These are phyloP conservation scores for Cladobotryum mycophilum DNA, from an alignment of 2,329 filamentous ascomycete species.

Conservation along the genomic window DNA sequence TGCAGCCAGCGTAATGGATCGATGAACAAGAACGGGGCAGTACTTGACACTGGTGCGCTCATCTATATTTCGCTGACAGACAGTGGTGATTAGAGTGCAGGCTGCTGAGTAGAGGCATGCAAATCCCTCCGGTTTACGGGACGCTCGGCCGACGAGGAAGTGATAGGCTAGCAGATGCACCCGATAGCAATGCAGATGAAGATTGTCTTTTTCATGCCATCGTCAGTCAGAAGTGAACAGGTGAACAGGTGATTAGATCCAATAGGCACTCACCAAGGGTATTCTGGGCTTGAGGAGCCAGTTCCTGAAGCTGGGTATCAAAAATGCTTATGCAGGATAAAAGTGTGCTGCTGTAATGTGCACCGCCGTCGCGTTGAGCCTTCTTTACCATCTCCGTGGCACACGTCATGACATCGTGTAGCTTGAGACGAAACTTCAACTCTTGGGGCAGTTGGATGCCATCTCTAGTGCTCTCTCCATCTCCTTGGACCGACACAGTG, in stretches of 20 bases:
- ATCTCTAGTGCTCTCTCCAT: background rate
- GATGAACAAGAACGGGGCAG: slow-evolving; percentile 6
- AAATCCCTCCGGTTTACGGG: slow-evolving; percentile 4
- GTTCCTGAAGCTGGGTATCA: slow-evolving; percentile 1
- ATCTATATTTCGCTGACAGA: background rate
- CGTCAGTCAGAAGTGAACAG: background rate
- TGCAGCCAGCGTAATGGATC: slow-evolving; percentile 37
- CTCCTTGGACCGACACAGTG: background rate
- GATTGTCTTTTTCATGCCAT: background rate
- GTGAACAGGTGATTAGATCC: no score
- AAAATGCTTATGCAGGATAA: slow-evolving; percentile 5
- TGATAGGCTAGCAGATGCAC: slow-evolving; percentile 4
- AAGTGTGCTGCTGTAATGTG: background rate
- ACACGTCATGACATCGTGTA: slow-evolving; percentile 6
- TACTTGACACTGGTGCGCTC: background rate
- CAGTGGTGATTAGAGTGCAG: background rate
- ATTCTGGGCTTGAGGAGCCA: slow-evolving; percentile 1
- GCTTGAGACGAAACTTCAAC: background rate
- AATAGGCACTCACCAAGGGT: background rate
- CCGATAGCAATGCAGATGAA: slow-evolving; percentile 2
- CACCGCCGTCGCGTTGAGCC: background rate
- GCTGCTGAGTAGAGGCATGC: slow-evolving; percentile 1
- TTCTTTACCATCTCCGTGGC: slow-evolving; percentile 4
- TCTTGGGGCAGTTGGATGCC: background rate
- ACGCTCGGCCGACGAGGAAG: slow-evolving; percentile 1